phyloP scores from a whole-genome alignment of 2,329 filamentous ascomycete genomes.

The Aspergillus phoenicis region DNA sequence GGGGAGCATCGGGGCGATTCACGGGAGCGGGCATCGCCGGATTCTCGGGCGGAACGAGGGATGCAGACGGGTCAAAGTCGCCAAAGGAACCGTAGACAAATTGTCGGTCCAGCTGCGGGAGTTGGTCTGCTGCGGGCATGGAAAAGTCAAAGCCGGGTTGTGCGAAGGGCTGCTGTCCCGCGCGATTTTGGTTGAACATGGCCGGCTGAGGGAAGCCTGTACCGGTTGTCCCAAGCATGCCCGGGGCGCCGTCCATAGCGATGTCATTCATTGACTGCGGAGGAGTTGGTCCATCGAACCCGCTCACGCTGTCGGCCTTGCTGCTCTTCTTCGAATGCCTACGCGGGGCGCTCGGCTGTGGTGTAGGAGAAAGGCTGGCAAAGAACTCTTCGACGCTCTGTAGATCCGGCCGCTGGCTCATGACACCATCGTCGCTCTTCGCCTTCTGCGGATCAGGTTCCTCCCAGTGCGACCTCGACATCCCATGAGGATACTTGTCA shows the following conservation, averaged over 20 bases:
- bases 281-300: conserved; percentile 31
- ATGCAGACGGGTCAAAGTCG: conserved; percentile 49
- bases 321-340: conserved; percentile 39
- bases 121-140: conserved; percentile 42
- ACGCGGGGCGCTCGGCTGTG: conserved; percentile 50
- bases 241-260: conserved; percentile 33
- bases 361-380: conserved; percentile 70
- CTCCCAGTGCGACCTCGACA: conserved; percentile 80
- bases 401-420: conserved; percentile 86
- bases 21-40: conserved; percentile 29
- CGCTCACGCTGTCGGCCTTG: conserved; percentile 27
- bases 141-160: conserved; percentile 42
- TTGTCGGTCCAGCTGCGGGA: conserved; percentile 73
- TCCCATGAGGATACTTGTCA: conserved; percentile 87
- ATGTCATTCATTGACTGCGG: conserved; percentile 32
- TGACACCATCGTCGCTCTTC: conserved; percentile 79
- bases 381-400: conserved; percentile 96
- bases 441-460: conserved; percentile 75
- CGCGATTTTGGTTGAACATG: conserved; percentile 34
- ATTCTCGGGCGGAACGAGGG: conserved; percentile 34
- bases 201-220: conserved; percentile 42
- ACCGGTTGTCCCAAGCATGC: conserved; percentile 31
- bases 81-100: conserved; percentile 74
- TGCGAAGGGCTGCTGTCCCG: conserved; percentile 30
- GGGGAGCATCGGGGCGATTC: conserved; percentile 27